phyloP scores from a whole-genome alignment of 768 basidiomycete species.

The Amanita subjunquillea region DNA sequence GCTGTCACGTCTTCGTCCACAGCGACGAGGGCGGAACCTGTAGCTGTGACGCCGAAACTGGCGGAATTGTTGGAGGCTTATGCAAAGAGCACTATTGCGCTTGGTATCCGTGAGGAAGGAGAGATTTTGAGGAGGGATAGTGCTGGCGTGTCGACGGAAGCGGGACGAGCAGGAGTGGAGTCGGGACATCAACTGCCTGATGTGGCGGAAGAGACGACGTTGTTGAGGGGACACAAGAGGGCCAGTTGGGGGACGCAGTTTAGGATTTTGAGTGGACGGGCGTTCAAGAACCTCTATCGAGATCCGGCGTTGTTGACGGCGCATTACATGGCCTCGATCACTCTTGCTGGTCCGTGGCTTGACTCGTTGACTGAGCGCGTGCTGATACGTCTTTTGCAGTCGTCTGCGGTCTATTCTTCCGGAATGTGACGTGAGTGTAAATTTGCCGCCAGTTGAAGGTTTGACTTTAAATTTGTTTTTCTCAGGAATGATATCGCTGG shows the following conservation, averaged over 20 bases:
- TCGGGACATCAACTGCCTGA: constrained; percentile 42
- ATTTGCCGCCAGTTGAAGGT: neutral
- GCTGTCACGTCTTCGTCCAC: constrained; percentile 32
- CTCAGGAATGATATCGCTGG: constrained; percentile 84
- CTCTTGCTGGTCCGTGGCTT: constrained; percentile 58
- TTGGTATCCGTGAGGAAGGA: constrained; percentile 51
- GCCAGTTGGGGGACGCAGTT: constrained; percentile 90
- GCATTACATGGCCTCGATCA: constrained; percentile 82
- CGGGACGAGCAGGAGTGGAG: constrained; percentile 15
- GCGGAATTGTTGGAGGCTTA: constrained; percentile 67
- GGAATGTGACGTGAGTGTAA: constrained; percentile 59
- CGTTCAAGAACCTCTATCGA: constrained; percentile 96
- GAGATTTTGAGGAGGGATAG: constrained; percentile 31
- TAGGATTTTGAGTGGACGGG: constrained; percentile 85
- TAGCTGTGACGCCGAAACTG: constrained; percentile 46
- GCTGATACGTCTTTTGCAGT: constrained; percentile 30
- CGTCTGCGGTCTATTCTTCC: constrained; percentile 90
- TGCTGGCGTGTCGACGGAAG: constrained; percentile 14
- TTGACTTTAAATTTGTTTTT: neutral
- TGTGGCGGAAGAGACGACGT: constrained; percentile 53
- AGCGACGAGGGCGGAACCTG: constrained; percentile 11
- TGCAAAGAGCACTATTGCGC: constrained; percentile 54
- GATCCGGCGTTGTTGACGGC: constrained; percentile 87
- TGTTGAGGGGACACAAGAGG: constrained; percentile 64
- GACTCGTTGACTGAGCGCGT: constrained; percentile 11